Percentiles rank a stretch among this genome's conserved stretches.
Conservation (phyloP, 805 yeast genomes). For the Monosporozyma yasuniensis region DNA sequence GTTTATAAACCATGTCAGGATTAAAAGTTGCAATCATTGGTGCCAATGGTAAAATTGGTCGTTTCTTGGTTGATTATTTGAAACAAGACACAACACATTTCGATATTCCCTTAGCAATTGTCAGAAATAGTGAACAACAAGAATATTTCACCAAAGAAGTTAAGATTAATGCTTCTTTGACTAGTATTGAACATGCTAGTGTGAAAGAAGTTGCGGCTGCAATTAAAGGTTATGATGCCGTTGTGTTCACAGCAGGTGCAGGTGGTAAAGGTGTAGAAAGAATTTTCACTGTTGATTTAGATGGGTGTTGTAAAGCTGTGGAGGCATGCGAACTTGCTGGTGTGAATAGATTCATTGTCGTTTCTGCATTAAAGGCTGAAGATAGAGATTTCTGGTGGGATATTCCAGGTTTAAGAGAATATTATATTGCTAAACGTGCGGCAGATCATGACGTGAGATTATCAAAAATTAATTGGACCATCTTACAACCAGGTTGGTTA, state of each 20-base stretch:
- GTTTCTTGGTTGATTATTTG: slow-evolving; percentile 34
- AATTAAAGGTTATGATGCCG: slow-evolving; percentile 43
- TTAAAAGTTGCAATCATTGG: slow-evolving; percentile 43
- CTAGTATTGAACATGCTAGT: slow-evolving; percentile 33
- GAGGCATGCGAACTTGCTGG: slow-evolving; percentile 43
- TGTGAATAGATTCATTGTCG: slow-evolving; percentile 40
- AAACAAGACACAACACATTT: slow-evolving; percentile 17
- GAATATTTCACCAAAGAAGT: slow-evolving; percentile 33
- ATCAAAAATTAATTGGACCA: slow-evolving; percentile 43
- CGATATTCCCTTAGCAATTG: slow-evolving; percentile 36
- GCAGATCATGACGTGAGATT: slow-evolving; percentile 43
- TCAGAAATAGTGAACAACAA: slow-evolving; percentile 40
- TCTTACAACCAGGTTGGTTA: slow-evolving; percentile 43
- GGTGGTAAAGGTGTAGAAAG: slow-evolving; percentile 44
- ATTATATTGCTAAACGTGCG: slow-evolving; percentile 53
- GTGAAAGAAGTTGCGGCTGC: slow-evolving; percentile 30
- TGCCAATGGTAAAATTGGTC: slow-evolving; percentile 56
- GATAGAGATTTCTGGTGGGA: slow-evolving; percentile 39
- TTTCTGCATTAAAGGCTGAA: slow-evolving; percentile 50
- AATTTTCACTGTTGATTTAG: slow-evolving; percentile 48
- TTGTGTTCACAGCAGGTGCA: slow-evolving; percentile 55
- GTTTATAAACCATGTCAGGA: not conserved
- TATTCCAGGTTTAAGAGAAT: slow-evolving; percentile 33
- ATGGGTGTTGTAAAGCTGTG: slow-evolving; percentile 48
- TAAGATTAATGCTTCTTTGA: slow-evolving; percentile 30